Evolutionary conservation across 2,329 filamentous ascomycete genomes (phyloP).

Genomic region (Xylaria sp.): DNA sequence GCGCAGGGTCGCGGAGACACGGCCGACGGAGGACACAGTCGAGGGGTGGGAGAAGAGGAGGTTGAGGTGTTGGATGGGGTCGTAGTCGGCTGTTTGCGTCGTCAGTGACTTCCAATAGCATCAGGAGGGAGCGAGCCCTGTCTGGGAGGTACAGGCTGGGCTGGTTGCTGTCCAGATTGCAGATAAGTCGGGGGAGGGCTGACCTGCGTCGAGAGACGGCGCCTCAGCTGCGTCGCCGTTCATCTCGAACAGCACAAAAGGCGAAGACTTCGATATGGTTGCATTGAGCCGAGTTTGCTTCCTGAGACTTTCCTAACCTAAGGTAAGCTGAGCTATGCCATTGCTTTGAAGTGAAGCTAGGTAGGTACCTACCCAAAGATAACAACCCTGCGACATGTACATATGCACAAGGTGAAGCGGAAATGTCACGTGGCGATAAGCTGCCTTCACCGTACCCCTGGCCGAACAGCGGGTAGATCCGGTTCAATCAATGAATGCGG

Average conservation of each 20-base stretch:
- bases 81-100: conserved; percentile 68
- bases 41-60: conserved; percentile 89
- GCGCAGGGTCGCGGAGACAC: conserved; percentile 73
- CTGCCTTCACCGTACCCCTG: background rate
- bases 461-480: background rate
- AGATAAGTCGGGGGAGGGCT: conserved; percentile 16
- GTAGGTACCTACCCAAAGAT: background rate
- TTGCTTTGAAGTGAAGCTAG: background rate
- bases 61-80: conserved; percentile 92
- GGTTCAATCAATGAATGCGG: background rate
- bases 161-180: conserved; percentile 1
- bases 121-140: conserved; percentile 27
- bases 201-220: conserved; percentile 50
- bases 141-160: conserved; percentile 17
- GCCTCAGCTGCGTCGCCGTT: conserved; percentile 43
- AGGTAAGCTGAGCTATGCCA: background rate
- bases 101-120: conserved; percentile 30
- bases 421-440: background rate
- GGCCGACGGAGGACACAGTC: conserved; percentile 74
- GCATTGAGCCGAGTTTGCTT: conserved; percentile 12
- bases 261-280: conserved; percentile 4
- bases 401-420: background rate
- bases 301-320: background rate
- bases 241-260: conserved; percentile 37
- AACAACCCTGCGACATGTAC: background rate